Evolutionary conservation across 331 rosid genomes (phyloP).

Genomic region (Cydonia oblonga): DNA sequence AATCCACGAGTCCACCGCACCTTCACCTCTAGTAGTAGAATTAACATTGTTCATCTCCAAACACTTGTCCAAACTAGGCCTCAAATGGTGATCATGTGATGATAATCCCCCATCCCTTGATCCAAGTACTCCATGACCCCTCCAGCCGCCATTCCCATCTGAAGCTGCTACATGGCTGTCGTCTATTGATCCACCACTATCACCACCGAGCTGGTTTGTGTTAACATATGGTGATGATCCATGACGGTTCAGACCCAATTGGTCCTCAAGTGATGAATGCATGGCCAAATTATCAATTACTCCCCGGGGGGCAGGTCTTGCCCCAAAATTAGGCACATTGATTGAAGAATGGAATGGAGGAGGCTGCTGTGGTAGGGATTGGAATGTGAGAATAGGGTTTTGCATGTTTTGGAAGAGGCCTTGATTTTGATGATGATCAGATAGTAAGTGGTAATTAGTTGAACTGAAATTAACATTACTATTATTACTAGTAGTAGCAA

Average conservation of each 20-base stretch:
- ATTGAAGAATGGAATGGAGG: slow-evolving; percentile 17
- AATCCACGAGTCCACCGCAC: slow-evolving; percentile 65
- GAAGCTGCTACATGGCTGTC: not conserved
- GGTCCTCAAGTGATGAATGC: not conserved
- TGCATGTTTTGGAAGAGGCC: slow-evolving; percentile 33
- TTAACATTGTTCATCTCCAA: slow-evolving; percentile 21
- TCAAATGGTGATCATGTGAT: slow-evolving; percentile 7
- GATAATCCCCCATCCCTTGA: not conserved
- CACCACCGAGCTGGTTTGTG: not conserved
- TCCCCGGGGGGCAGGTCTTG: slow-evolving; percentile 13
- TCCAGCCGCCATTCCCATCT: not conserved
- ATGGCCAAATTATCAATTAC: not conserved
- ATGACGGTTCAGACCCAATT: slow-evolving; percentile 1
- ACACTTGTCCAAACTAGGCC: slow-evolving; percentile 20
- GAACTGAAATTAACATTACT: slow-evolving; percentile 7
- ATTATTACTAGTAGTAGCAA: not conserved
- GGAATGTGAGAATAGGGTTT: slow-evolving; percentile 32
- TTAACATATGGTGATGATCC: slow-evolving; percentile 3
- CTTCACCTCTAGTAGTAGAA: slow-evolving; percentile 35
- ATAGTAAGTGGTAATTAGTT: slow-evolving; percentile 15
- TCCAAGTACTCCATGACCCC: not conserved
- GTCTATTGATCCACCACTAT: not conserved
- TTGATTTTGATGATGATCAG: slow-evolving; percentile 6
- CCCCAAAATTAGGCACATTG: slow-evolving; percentile 17
- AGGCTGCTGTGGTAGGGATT: slow-evolving; percentile 7